These are phyloP conservation scores for Biscutella auriculata DNA, from an alignment of 441 rosid species.

Conservation along the genomic window DNA sequence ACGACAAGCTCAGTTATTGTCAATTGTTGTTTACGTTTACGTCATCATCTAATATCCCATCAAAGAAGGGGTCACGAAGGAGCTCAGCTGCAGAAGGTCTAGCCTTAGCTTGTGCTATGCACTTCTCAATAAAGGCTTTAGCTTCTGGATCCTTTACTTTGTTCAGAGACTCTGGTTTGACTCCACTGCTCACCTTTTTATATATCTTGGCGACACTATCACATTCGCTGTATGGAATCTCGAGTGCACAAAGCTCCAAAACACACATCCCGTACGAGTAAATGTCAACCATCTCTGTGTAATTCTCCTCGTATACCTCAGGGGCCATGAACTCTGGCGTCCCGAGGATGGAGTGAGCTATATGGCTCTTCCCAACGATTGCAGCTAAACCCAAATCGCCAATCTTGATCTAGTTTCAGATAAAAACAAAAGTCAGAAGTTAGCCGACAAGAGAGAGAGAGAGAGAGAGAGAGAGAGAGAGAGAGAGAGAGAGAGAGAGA, in stretches of 20 bases:
- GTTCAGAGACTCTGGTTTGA: constrained; percentile 34
- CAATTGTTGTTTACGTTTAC: constrained; percentile 9
- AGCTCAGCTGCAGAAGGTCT: constrained; percentile 49
- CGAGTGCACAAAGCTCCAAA: constrained; percentile 40
- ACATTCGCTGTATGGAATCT: constrained; percentile 48
- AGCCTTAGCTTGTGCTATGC: constrained; percentile 34
- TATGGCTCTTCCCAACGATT: constrained; percentile 35
- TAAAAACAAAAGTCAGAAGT: too few relatives aligned
- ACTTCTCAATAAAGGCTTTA: constrained; percentile 41
- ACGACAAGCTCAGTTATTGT: not conserved
- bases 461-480: too few relatives aligned
- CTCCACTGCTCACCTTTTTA: constrained; percentile 34
- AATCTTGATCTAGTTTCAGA: constrained; percentile 34
- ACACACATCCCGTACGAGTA: constrained; percentile 57
- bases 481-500: too few relatives aligned
- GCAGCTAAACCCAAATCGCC: constrained; percentile 60
- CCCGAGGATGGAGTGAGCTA: constrained; percentile 48
- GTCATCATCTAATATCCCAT: constrained; percentile 32
- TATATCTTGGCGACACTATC: constrained; percentile 38
- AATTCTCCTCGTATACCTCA: constrained; percentile 47
- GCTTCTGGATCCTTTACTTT: constrained; percentile 39
- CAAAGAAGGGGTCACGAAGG: constrained; percentile 41
- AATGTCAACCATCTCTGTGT: constrained; percentile 42
- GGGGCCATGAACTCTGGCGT: constrained; percentile 63
- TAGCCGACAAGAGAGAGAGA: too few relatives aligned